Conservation (phyloP, 108 stramenopile species). For the Epipyxis sp. region DNA sequence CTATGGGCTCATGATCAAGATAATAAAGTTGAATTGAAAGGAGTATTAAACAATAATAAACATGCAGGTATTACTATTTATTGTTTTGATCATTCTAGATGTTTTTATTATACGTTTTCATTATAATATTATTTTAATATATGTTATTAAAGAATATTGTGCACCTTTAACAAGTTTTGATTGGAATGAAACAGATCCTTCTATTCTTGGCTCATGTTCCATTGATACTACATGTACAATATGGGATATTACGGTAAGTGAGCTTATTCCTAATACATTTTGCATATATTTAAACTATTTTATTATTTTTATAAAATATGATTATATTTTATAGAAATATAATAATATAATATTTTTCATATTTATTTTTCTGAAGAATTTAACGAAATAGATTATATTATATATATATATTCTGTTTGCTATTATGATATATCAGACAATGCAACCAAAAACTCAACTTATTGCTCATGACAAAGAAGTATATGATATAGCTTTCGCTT, state of each 20-base stretch:
- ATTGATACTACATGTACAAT: constrained; percentile 99
- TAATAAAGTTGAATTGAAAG: constrained; percentile 66
- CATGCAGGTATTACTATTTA: constrained; percentile 14
- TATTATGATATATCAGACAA: constrained; percentile 37
- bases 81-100: too few species aligned
- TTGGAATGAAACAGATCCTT: constrained; percentile 90
- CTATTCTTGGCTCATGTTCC: constrained; percentile 73
- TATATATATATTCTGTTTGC: background rate
- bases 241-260: constrained; percentile 78
- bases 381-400: background rate
- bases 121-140: constrained; percentile 71
- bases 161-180: constrained; percentile 83
- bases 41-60: constrained; percentile 75
- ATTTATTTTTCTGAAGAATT: background rate
- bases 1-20: constrained; percentile 74
- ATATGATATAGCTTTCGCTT: constrained; percentile 90
- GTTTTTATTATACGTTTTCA: constrained; percentile 1
- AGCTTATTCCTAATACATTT: background rate
- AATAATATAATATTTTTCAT: too few species aligned
- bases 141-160: constrained; percentile 92
- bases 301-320: too few species aligned
- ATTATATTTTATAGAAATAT: too few species aligned
- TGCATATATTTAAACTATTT: too few species aligned
- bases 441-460: constrained; percentile 82
- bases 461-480: constrained; percentile 99